These are phyloP conservation scores for Furcasterigmium furcatum DNA, from an alignment of 2,329 filamentous ascomycete genomes.

Conservation along the genomic window DNA sequence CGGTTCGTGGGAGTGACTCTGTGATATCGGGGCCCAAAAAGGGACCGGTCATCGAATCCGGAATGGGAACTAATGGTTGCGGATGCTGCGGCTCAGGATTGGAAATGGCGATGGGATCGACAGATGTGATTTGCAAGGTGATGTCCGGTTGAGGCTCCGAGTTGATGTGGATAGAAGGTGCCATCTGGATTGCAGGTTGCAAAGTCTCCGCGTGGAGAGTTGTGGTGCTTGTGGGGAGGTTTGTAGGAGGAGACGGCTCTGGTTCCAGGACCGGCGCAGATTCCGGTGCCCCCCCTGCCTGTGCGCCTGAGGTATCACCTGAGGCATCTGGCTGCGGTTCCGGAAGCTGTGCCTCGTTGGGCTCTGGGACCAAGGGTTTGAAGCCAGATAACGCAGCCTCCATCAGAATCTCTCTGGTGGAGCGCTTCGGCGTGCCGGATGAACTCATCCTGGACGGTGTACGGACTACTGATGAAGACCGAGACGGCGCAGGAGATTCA, in stretches of 20 bases:
- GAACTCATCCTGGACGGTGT: neutral
- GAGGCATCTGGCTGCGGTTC: neutral
- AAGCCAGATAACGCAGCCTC: slow-evolving; percentile 2
- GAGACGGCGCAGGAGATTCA: too few species aligned
- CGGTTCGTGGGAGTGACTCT: slow-evolving; percentile 22
- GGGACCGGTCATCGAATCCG: slow-evolving; percentile 6
- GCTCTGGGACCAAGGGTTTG: neutral
- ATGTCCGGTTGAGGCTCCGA: slow-evolving; percentile 6
- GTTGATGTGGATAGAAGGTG: slow-evolving; percentile 9
- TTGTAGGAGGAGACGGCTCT: too few species aligned
- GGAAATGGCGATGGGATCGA: neutral
- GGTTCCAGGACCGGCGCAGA: too few species aligned
- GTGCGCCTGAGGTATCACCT: too few species aligned
- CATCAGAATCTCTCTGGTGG: neutral
- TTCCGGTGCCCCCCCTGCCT: too few species aligned
- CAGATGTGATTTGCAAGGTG: slow-evolving; percentile 4
- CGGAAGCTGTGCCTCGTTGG: too few species aligned
- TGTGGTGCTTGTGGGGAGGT: too few species aligned
- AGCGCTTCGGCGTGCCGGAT: neutral
- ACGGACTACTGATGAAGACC: neutral
- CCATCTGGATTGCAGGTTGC: too few species aligned
- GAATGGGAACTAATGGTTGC: neutral
- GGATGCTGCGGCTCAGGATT: too few species aligned
- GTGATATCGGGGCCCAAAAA: slow-evolving; percentile 15
- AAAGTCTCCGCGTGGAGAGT: too few species aligned